Percentiles rank a stretch among this genome's conserved stretches.
Evolutionary conservation across 2,329 filamentous ascomycete genomes (phyloP).

Genomic region (Trichothecium sympodiale): DNA sequence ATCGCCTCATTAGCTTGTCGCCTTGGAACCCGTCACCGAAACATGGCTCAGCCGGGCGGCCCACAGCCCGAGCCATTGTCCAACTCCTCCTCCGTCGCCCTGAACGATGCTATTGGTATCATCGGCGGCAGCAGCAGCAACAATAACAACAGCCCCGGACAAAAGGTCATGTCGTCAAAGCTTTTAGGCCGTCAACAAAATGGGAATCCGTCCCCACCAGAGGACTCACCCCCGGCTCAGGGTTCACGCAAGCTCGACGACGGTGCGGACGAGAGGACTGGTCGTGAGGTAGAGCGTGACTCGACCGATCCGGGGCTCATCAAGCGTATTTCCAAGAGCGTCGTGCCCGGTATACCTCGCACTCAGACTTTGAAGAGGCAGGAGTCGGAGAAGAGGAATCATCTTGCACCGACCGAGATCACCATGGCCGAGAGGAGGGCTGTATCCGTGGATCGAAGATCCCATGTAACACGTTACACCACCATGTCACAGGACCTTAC

Average conservation of each 20-base stretch:
- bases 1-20: slow-evolving; percentile 1
- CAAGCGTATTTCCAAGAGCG: slow-evolving; percentile 41
- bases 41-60: slow-evolving; percentile 20
- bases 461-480: slow-evolving; percentile 13
- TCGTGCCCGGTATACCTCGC: slow-evolving; percentile 69
- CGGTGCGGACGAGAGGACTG: slow-evolving; percentile 8
- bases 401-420: slow-evolving; percentile 54
- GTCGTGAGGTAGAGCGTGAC: too few species aligned
- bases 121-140: too few species aligned
- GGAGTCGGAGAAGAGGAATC: slow-evolving; percentile 67
- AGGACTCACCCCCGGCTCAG: too few species aligned
- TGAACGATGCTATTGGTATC: too few species aligned
- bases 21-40: slow-evolving; percentile 5
- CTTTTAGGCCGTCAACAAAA: too few species aligned
- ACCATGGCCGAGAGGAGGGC: slow-evolving; percentile 59
- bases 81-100: slow-evolving; percentile 8
- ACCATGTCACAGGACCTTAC: slow-evolving; percentile 2
- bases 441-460: slow-evolving; percentile 50
- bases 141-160: too few species aligned
- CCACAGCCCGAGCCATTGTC: slow-evolving; percentile 16
- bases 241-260: slow-evolving; percentile 5
- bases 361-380: slow-evolving; percentile 73
- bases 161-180: too few species aligned
- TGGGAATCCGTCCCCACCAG: too few species aligned
- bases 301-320: slow-evolving; percentile 21